Evolutionary conservation across 768 basidiomycete species (phyloP).

Genomic region (Lentinus brumalis): DNA sequence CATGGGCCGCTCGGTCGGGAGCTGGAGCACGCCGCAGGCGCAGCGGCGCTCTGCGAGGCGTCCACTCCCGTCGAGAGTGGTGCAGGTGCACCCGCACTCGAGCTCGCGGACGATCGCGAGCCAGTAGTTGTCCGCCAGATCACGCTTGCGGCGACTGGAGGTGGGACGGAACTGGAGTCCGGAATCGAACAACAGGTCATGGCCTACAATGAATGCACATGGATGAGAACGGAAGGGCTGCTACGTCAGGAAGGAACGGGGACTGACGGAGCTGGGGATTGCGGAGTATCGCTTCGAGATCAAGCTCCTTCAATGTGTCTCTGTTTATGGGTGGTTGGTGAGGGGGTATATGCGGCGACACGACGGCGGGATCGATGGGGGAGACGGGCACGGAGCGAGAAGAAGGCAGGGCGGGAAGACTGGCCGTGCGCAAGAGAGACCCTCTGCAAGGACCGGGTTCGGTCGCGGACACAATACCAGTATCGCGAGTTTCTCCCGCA

Average conservation of each 20-base stretch:
- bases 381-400: slow-evolving; percentile 33
- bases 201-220: slow-evolving; percentile 49
- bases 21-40: slow-evolving; percentile 42
- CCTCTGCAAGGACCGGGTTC: slow-evolving; percentile 28
- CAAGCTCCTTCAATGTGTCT: slow-evolving; percentile 81
- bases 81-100: slow-evolving; percentile 80
- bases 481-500: slow-evolving; percentile 33
- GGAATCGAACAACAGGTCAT: slow-evolving; percentile 88
- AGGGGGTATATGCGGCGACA: slow-evolving; percentile 63
- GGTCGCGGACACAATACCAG: slow-evolving; percentile 30
- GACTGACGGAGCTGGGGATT: slow-evolving; percentile 85
- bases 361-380: slow-evolving; percentile 40
- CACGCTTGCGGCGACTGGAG: slow-evolving; percentile 69
- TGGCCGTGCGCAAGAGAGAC: slow-evolving; percentile 20
- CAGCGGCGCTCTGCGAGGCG: slow-evolving; percentile 41
- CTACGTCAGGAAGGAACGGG: slow-evolving; percentile 38
- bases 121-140: slow-evolving; percentile 84
- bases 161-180: slow-evolving; percentile 82
- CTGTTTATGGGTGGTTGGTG: slow-evolving; percentile 78
- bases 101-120: slow-evolving; percentile 76
- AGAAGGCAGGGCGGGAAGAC: slow-evolving; percentile 17
- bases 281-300: slow-evolving; percentile 81
- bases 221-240: slow-evolving; percentile 11
- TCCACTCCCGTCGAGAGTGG: slow-evolving; percentile 67
- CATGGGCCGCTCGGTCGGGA: slow-evolving; percentile 42